Evolutionary conservation across 176 grass and related monocot genomes (phyloP).

Genomic region (Aegilops umbellulata): DNA sequence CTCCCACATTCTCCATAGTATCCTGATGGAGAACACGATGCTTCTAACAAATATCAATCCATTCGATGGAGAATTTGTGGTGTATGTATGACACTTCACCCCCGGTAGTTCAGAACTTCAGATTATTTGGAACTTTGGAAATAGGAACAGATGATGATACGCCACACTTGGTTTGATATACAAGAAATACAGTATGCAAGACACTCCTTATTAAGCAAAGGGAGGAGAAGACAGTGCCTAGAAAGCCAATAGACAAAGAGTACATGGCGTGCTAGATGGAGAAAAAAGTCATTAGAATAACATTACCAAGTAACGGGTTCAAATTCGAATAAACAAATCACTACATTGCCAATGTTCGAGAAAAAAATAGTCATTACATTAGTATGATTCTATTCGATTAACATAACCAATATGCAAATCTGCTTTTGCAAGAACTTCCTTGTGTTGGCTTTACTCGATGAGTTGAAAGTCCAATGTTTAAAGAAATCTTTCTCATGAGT

Average conservation of each 20-base stretch:
- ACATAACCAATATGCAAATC: neutral
- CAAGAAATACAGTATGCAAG: neutral
- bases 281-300: too few relatives aligned
- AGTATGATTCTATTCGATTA: neutral
- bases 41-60: neutral
- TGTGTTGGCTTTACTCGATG: neutral
- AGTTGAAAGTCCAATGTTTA: neutral
- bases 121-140: neutral
- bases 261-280: neutral
- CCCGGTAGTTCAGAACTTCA: neutral
- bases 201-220: neutral
- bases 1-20: slow-evolving; percentile 18
- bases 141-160: neutral
- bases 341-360: neutral
- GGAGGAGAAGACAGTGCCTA: neutral
- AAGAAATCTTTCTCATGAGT: neutral
- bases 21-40: neutral
- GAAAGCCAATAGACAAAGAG: neutral
- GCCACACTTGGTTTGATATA: neutral
- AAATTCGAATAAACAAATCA: neutral
- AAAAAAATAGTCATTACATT: neutral
- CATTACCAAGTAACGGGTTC: neutral
- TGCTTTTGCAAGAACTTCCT: neutral
- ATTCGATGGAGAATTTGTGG: neutral
- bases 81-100: neutral